These are phyloP conservation scores for Penicillium paradoxum DNA, from an alignment of 495 filamentous ascomycete species.

Conservation along the genomic window DNA sequence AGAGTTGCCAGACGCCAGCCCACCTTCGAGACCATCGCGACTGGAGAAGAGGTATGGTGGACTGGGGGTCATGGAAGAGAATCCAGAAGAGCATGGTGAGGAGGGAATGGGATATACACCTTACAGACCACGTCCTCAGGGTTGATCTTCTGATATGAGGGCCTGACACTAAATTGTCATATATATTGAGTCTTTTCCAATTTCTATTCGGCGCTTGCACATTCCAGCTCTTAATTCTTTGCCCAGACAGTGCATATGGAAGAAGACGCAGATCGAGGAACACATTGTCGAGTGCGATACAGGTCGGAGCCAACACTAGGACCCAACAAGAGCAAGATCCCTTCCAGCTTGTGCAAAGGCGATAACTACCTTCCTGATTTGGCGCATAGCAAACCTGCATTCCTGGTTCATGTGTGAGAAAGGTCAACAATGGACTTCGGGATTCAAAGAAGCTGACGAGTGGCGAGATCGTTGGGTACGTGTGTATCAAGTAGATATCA, in stretches of 20 bases:
- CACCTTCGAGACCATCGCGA: neutral
- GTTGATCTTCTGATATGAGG: neutral
- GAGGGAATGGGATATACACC: neutral
- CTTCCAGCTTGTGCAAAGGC: no score
- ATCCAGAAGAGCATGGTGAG: neutral
- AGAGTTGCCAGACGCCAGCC: conserved; percentile 3
- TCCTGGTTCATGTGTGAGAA: no score
- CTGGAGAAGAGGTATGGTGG: neutral
- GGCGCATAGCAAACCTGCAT: no score
- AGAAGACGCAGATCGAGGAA: no score
- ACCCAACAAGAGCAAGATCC: no score
- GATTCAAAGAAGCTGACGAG: no score
- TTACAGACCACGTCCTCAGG: neutral
- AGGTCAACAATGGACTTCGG: no score
- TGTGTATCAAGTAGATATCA: neutral
- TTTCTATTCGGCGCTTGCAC: neutral
- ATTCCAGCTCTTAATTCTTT: neutral
- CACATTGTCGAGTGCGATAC: no score
- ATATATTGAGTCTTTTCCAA: neutral
- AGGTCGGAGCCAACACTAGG: no score
- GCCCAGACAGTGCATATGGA: no score
- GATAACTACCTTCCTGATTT: no score
- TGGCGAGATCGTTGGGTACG: no score
- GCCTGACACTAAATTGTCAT: neutral
- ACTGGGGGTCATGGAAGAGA: neutral